phyloP scores from a whole-genome alignment of 345 rosid genomes.

The Eucalyptus pauciflora region DNA sequence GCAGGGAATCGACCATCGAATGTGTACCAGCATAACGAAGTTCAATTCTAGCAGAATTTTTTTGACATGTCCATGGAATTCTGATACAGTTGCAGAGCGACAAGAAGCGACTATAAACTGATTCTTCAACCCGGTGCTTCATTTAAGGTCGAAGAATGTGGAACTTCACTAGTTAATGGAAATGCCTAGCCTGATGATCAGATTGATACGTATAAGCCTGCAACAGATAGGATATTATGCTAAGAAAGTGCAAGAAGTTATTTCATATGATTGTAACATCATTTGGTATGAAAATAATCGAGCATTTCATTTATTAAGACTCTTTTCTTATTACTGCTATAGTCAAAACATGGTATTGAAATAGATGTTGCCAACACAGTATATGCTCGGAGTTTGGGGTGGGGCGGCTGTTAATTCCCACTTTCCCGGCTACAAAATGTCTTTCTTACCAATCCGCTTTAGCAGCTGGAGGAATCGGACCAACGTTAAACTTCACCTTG shows the following conservation, averaged over 20 bases:
- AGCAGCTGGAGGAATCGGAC: not conserved
- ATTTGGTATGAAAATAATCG: not conserved
- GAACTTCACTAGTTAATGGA: not conserved
- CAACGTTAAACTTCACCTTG: not conserved
- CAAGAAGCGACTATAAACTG: not conserved
- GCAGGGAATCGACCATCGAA: not conserved
- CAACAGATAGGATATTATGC: not conserved
- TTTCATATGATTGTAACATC: not conserved
- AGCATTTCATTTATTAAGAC: not conserved
- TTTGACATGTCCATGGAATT: not conserved
- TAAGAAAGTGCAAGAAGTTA: not conserved
- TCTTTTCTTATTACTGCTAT: not conserved
- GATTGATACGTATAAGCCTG: not conserved
- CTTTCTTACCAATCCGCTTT: not conserved
- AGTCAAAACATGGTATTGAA: not conserved
- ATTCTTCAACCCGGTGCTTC: not conserved
- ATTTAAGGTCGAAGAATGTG: not conserved
- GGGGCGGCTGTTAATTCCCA: not conserved
- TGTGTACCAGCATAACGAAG: not conserved
- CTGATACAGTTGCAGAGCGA: not conserved
- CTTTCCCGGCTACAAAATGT: not conserved
- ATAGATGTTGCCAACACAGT: not conserved
- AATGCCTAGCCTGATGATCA: not conserved
- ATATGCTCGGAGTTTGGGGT: not conserved
- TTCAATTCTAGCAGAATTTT: not conserved